These are phyloP conservation scores for Ligustrum vulgare DNA, from an alignment of 257 asterid species.

Conservation along the genomic window DNA sequence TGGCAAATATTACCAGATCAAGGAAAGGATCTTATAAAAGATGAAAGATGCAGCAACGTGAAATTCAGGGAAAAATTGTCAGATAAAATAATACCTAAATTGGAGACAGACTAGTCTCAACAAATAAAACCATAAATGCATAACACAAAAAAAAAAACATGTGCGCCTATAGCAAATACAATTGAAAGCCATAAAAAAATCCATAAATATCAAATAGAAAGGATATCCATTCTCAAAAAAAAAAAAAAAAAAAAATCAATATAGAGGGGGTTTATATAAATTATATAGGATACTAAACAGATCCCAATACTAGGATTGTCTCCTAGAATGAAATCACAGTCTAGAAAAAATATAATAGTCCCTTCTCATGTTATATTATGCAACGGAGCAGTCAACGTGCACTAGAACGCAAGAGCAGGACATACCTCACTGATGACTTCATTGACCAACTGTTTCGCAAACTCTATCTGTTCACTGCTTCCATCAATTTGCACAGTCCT, in stretches of 20 bases:
- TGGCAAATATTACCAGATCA: neutral
- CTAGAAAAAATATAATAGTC: neutral
- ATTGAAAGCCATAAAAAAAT: neutral
- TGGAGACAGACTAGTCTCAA: neutral
- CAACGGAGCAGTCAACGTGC: neutral
- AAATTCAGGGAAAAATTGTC: neutral
- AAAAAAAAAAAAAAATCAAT: neutral
- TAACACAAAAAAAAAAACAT: neutral
- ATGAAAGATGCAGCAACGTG: neutral
- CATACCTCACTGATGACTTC: constrained; percentile 97
- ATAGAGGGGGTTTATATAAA: neutral
- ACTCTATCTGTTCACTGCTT: constrained; percentile 79
- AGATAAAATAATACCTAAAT: neutral
- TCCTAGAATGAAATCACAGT: neutral
- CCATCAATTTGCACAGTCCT: constrained; percentile 94
- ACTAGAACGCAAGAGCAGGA: constrained; percentile 23
- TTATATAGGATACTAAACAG: neutral
- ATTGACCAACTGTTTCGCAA: constrained; percentile 70
- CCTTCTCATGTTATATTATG: neutral
- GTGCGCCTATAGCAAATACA: neutral
- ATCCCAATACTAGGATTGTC: neutral
- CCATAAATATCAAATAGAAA: neutral
- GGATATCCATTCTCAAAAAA: neutral
- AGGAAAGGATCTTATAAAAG: neutral
- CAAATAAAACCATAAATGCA: neutral